Conservation (phyloP, 495 filamentous ascomycete genomes). For the Xylaria curta region DNA sequence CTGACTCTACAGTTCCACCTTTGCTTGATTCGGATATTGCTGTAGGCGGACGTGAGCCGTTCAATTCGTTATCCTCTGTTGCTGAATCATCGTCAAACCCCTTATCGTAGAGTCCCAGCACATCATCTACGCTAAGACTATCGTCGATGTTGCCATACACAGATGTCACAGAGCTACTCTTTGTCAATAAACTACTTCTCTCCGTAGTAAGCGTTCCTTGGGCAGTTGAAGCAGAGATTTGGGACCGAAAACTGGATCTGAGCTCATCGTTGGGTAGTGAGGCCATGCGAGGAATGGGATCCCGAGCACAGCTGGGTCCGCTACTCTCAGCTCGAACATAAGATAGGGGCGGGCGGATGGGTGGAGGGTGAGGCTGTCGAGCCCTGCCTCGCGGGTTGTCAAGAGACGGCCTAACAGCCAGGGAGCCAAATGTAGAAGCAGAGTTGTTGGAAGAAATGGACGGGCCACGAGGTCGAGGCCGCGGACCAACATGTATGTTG, state of each 20-base stretch:
- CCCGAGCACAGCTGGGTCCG: conserved; percentile 39
- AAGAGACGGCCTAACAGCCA: conserved; percentile 43
- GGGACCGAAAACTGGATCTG: conserved; percentile 75
- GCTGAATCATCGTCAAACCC: conserved; percentile 72
- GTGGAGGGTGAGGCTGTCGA: conserved; percentile 31
- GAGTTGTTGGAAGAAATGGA: conserved; percentile 56
- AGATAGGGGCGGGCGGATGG: conserved; percentile 33
- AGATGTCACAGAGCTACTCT: conserved; percentile 77
- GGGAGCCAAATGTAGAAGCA: conserved; percentile 49
- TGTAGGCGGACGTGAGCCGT: conserved; percentile 28
- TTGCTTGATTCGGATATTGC: conserved; percentile 44
- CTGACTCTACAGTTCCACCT: conserved; percentile 47
- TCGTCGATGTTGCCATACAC: conserved; percentile 66
- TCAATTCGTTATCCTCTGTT: conserved; percentile 43
- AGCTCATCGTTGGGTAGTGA: conserved; percentile 59
- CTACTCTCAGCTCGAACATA: conserved; percentile 41
- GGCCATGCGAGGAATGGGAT: conserved; percentile 49
- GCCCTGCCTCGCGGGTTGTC: conserved; percentile 33
- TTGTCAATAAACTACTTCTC: conserved; percentile 80
- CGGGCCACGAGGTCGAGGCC: conserved; percentile 49
- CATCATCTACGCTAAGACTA: conserved; percentile 86
- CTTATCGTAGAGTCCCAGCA: conserved; percentile 90
- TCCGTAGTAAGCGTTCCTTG: conserved; percentile 75
- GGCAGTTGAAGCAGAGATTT: conserved; percentile 69
- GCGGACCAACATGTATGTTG: conserved; percentile 36